Evolutionary conservation across 495 filamentous ascomycete species (phyloP), one percentile per base, ranked within the genome.

Genomic region (Recurvomyces mirabilis): DNA sequence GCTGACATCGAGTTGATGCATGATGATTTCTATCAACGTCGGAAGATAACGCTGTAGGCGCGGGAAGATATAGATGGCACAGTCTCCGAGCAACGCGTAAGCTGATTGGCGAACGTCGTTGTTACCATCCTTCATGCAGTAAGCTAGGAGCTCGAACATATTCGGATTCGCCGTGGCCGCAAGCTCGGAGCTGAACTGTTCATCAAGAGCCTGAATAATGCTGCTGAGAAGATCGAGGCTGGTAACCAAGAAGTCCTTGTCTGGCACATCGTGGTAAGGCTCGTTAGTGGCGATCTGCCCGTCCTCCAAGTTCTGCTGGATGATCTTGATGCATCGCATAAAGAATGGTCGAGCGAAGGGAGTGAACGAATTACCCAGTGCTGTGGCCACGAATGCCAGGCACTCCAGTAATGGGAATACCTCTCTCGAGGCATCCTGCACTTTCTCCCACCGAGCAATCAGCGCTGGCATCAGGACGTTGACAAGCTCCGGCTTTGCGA

Each of bases 181-280:
- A 28, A 98, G 72, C 57, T 82, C 77, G 28, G 74, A 71, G 47
- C 84, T 84, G 63, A 83, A 81, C 21, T 68, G 62, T 14, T 77
- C 70, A 38, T 89, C 80, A 7, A 99, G 74, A 4, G 87, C 91
- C 60, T 99, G 91, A 38, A 96, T 89, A 52, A 96, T 82, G 18
- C 86, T 82, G 61, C 87, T 93, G 46, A 99, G 64, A 17, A 99
- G 80, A 60, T 99, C 91, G 41, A 99, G 74, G 59, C 87, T 94
- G 35, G 93, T 96, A 37, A 96, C 84, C 47, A 96, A 65, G 66
- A 99, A 99, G 65, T 96, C 91, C 66, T 94, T 93, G 61, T 95
- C 88, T 4, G 93, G 89, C 46, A 77, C 66, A 32, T 99, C 91
- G 20, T 87, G 60, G 19, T 65, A 69, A 25, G 70, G 68, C 46